Conservation (phyloP, 2,329 filamentous ascomycete genomes). For the Cytospora chrysosperma region DNA sequence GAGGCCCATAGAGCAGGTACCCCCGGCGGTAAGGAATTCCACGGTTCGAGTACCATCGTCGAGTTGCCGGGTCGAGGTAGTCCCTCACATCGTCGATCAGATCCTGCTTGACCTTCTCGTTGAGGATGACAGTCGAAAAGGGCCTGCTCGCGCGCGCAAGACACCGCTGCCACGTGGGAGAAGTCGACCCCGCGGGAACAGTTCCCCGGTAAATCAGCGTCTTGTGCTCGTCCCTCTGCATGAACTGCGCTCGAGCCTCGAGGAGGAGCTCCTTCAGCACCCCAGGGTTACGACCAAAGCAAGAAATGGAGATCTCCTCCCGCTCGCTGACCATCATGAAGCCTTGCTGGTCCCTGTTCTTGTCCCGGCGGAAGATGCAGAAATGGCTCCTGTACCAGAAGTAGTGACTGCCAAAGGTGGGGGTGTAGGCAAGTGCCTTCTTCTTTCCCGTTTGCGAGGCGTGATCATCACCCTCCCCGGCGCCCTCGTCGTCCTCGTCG, state of each 20-base stretch:
- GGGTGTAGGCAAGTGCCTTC: conserved; percentile 61
- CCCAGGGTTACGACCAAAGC: conserved; percentile 59
- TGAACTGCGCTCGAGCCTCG: conserved; percentile 55
- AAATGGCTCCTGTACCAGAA: conserved; percentile 65
- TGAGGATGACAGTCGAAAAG: conserved; percentile 64
- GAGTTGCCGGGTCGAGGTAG: conserved; percentile 61
- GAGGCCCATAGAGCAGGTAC: conserved; percentile 78
- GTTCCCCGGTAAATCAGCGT: conserved; percentile 65
- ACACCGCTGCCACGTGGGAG: conserved; percentile 60
- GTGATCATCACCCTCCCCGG: conserved; percentile 36
- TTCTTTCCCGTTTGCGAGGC: conserved; percentile 30
- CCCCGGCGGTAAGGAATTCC: conserved; percentile 85
- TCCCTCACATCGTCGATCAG: conserved; percentile 61
- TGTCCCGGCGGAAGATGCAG: conserved; percentile 56
- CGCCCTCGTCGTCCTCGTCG: conserved; percentile 47
- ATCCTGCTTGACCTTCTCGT: conserved; percentile 57
- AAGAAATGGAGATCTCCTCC: conserved; percentile 60
- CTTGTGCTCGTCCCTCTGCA: conserved; percentile 59
- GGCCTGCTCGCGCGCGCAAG: conserved; percentile 60
- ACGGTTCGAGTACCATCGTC: conserved; percentile 78
- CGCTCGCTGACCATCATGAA: conserved; percentile 47
- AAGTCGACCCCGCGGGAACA: conserved; percentile 39
- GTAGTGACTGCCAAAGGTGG: conserved; percentile 64
- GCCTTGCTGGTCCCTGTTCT: conserved; percentile 43
- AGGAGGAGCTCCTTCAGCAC: conserved; percentile 61